These are phyloP conservation scores for Musa schizocarpa DNA, from an alignment of 176 grass and related monocot species.

Conservation along the genomic window DNA sequence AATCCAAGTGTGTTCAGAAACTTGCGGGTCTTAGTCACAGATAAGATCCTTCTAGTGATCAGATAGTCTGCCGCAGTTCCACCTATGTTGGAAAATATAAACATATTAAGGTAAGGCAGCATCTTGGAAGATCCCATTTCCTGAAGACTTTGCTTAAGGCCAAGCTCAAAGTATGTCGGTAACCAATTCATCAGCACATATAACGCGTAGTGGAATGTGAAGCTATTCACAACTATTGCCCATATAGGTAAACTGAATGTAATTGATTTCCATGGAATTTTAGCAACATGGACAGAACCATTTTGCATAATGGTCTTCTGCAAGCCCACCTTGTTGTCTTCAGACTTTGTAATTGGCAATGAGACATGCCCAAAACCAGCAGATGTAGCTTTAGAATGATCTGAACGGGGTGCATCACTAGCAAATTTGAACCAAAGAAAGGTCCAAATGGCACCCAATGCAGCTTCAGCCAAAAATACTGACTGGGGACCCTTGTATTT, in stretches of 20 bases:
- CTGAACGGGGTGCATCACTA: conserved; percentile 44
- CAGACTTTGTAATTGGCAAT: conserved; percentile 39
- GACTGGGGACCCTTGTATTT: conserved; percentile 45
- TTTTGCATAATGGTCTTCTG: conserved; percentile 35
- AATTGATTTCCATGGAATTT: conserved; percentile 60
- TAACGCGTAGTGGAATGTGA: conserved; percentile 81
- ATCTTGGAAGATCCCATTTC: conserved; percentile 82
- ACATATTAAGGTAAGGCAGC: conserved; percentile 80
- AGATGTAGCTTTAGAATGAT: conserved; percentile 33
- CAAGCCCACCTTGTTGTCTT: conserved; percentile 23
- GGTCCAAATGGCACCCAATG: conserved; percentile 49
- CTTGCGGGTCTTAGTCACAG: conserved; percentile 65
- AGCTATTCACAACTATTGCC: conserved; percentile 69
- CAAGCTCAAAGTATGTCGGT: conserved; percentile 66
- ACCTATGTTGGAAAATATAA: conserved; percentile 77
- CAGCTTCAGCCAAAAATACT: conserved; percentile 64
- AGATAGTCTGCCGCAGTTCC: conserved; percentile 56
- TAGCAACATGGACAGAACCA: conserved; percentile 27
- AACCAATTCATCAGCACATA: conserved; percentile 90
- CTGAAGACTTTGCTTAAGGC: conserved; percentile 57
- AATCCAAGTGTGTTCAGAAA: conserved; percentile 67
- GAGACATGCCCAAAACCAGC: conserved; percentile 1
- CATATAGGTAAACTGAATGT: conserved; percentile 65
- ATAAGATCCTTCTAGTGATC: conserved; percentile 58
- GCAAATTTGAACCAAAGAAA: conserved; percentile 61